Evolutionary conservation across 208 protist genomes (phyloP).

Genomic region (Vickermania ingenoplastis): DNA sequence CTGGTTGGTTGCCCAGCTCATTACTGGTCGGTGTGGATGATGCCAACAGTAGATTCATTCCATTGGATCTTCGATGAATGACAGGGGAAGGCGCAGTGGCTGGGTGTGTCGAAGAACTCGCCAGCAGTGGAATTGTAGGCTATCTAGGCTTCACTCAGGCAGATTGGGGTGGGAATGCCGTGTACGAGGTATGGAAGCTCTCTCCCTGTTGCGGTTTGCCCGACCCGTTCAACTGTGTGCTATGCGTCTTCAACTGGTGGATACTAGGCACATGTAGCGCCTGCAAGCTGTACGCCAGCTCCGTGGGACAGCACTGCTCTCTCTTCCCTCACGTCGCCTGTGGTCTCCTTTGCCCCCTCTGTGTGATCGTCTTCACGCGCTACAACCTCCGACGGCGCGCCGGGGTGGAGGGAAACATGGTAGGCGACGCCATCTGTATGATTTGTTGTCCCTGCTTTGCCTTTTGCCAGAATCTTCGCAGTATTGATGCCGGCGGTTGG

Average conservation of each 20-base stretch:
- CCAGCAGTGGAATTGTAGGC: background rate
- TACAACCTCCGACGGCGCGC: conserved; percentile 42
- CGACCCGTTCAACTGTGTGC: conserved; percentile 21
- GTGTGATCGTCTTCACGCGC: conserved; percentile 25
- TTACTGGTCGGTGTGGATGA: no score
- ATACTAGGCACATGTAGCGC: conserved; percentile 27
- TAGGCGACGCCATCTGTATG: conserved; percentile 51
- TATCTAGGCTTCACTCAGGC: conserved; percentile 39
- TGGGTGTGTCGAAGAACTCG: background rate
- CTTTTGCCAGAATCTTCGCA: conserved; percentile 42
- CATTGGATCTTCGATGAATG: no score
- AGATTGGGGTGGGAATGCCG: conserved; percentile 36
- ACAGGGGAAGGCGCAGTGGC: no score
- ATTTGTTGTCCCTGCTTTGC: conserved; percentile 47
- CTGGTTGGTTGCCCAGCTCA: no score
- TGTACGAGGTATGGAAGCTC: conserved; percentile 58
- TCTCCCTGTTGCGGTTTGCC: conserved; percentile 48
- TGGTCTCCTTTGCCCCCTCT: conserved; percentile 24
- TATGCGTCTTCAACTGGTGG: conserved; percentile 39
- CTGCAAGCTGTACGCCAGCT: conserved; percentile 45
- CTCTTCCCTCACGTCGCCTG: conserved; percentile 43
- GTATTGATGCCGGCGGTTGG: conserved; percentile 15
- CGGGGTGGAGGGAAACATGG: conserved; percentile 39
- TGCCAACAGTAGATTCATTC: no score
- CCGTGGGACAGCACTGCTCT: conserved; percentile 35